Conservation (phyloP, 257 asterid genomes). For the Ilex aquifolium region DNA sequence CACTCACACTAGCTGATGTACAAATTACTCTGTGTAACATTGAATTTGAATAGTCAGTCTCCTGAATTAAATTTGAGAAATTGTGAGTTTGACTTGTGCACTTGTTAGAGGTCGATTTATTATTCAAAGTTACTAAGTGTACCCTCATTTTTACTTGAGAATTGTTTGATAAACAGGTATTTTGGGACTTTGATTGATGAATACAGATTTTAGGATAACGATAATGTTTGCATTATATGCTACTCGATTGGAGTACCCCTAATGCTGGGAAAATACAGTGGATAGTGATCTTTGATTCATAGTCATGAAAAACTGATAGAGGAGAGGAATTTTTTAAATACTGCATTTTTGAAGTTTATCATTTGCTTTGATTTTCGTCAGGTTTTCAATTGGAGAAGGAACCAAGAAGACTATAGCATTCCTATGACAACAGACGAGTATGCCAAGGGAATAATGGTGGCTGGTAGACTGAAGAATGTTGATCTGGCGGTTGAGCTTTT, state of each 20-base stretch:
- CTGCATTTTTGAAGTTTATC: background rate
- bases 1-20: background rate
- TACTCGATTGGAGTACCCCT: too few relatives aligned
- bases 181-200: too few relatives aligned
- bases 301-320: background rate
- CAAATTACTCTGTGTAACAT: background rate
- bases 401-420: constrained; percentile 37
- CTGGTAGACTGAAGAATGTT: constrained; percentile 48
- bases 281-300: background rate
- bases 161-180: too few relatives aligned
- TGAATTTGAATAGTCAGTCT: background rate
- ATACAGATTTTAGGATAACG: too few relatives aligned
- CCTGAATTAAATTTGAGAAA: too few relatives aligned
- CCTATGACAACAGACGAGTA: constrained; percentile 77
- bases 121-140: too few relatives aligned
- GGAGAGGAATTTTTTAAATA: background rate
- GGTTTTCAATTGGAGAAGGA: constrained; percentile 88
- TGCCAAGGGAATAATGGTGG: constrained; percentile 52
- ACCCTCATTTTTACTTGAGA: too few relatives aligned
- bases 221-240: too few relatives aligned
- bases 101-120: too few relatives aligned
- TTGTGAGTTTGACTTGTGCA: too few relatives aligned
- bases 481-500: constrained; percentile 66
- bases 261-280: background rate
- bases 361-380: constrained; percentile 22